A percentile compares a stretch with the other conserved stretches of the same genome.
Conservation (phyloP, 140 eudicot species). For the Stevia rebaudiana region DNA sequence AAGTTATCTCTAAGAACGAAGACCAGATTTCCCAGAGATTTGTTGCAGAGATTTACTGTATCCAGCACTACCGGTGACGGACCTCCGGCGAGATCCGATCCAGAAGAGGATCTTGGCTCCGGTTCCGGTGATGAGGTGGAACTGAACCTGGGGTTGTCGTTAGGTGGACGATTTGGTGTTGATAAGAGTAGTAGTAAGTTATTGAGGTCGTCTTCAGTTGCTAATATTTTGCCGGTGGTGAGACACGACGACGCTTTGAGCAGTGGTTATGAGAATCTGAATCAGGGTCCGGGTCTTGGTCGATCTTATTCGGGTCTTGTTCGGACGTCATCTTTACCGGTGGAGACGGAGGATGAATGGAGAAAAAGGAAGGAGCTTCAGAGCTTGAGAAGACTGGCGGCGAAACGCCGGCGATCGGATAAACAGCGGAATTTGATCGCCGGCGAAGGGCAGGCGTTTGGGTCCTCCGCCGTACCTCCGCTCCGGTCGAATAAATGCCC, state of each 20-base stretch:
- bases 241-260: conserved; percentile 50
- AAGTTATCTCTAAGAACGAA: conserved; percentile 41
- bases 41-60: conserved; percentile 50
- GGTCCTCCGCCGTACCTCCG: conserved; percentile 37
- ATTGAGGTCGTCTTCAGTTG: conserved; percentile 63
- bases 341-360: conserved; percentile 93
- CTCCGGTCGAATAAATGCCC: conserved; percentile 31
- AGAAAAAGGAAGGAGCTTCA: conserved; percentile 89
- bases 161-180: conserved; percentile 84
- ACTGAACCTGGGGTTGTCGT: conserved; percentile 76
- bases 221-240: conserved; percentile 44
- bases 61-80: conserved; percentile 5
- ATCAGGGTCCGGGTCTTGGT: conserved; percentile 20
- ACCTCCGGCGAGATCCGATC: conserved; percentile 23
- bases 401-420: conserved; percentile 77
- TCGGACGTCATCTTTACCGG: conserved; percentile 82
- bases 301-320: conserved; percentile 29
- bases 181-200: conserved; percentile 48
- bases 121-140: conserved; percentile 48
- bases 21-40: conserved; percentile 46
- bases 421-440: conserved; percentile 47
- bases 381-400: conserved; percentile 76
- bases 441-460: conserved; percentile 24
- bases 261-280: background rate
- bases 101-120: conserved; percentile 19